Evolutionary conservation across 106 monocot genomes (phyloP).

Genomic region (Dendrobium officinale): DNA sequence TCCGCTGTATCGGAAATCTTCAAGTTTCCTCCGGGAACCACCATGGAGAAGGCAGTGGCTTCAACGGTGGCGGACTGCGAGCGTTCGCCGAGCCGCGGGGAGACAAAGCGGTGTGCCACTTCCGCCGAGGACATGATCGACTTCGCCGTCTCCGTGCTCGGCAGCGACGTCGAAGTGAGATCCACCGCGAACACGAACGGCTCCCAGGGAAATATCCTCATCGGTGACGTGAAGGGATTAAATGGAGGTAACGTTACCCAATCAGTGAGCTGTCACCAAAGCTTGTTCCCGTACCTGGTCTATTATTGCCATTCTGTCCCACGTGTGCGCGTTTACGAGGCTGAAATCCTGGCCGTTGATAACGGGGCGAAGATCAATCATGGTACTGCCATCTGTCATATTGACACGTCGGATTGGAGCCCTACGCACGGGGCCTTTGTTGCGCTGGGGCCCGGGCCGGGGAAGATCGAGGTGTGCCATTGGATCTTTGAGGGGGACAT

Average conservation of each 20-base stretch:
- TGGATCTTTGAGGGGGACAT: conserved; percentile 57
- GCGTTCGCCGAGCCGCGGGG: conserved; percentile 69
- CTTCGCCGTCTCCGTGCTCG: conserved; percentile 46
- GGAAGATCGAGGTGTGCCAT: no score
- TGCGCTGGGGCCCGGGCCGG: no score
- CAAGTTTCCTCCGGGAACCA: conserved; percentile 26
- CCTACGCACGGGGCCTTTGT: no score
- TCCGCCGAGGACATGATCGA: conserved; percentile 35
- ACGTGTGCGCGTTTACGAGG: conserved; percentile 1
- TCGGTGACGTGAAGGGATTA: conserved; percentile 55
- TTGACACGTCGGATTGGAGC: no score
- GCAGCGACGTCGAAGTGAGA: conserved; percentile 48
- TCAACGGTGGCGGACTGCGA: conserved; percentile 62
- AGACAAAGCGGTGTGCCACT: conserved; percentile 76
- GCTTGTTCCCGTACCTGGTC: conserved; percentile 80
- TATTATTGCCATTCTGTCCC: conserved; percentile 97
- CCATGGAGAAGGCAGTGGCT: conserved; percentile 51
- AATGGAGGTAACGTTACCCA: conserved; percentile 69
- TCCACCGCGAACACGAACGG: conserved; percentile 51
- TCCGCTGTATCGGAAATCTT: conserved; percentile 33
- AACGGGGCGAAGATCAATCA: conserved; percentile 18
- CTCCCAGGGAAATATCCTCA: conserved; percentile 21
- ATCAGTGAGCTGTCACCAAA: conserved; percentile 95
- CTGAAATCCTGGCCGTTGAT: conserved; percentile 14
- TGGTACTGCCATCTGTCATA: conserved; percentile 27